Evolutionary conservation across 805 yeast species (phyloP).

Genomic region (Yarrowia bubula): DNA sequence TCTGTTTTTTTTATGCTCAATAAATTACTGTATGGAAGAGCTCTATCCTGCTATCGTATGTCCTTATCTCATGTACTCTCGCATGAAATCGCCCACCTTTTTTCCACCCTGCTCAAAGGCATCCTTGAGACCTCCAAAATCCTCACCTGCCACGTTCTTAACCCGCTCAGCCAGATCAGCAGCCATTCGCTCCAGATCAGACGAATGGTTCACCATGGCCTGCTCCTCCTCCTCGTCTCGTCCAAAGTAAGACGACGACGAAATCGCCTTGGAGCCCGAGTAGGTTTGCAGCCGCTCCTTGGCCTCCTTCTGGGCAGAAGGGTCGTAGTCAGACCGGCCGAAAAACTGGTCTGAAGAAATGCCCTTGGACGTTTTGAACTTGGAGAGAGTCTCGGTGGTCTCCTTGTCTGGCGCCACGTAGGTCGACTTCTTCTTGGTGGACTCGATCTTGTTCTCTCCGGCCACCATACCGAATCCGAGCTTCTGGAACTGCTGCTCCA

Average conservation of each 20-base stretch:
- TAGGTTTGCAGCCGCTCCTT: conserved; percentile 74
- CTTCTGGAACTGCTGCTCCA: conserved; percentile 53
- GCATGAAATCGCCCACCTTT: conserved; percentile 76
- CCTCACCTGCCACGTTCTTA: conserved; percentile 79
- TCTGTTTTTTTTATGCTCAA: too few species aligned
- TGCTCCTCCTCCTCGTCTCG: conserved; percentile 59
- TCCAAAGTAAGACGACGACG: conserved; percentile 90
- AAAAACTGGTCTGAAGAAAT: conserved; percentile 94
- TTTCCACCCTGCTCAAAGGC: conserved; percentile 93
- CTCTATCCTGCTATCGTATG: too few species aligned
- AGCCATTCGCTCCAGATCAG: conserved; percentile 52
- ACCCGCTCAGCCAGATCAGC: conserved; percentile 66
- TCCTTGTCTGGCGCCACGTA: conserved; percentile 30
- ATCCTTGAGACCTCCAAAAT: conserved; percentile 81
- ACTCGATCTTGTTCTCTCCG: conserved; percentile 30
- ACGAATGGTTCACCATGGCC: conserved; percentile 35
- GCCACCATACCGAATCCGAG: conserved; percentile 88
- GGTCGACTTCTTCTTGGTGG: conserved; percentile 35
- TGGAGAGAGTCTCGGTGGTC: conserved; percentile 41
- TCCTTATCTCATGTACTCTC: conserved; percentile 78
- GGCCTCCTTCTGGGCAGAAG: conserved; percentile 76
- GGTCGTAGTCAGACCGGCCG: conserved; percentile 83
- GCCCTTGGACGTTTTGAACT: conserved; percentile 87
- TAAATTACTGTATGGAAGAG: conserved; percentile 24
- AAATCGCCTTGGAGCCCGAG: conserved; percentile 84